A percentile compares a stretch with the other conserved stretches of the same genome.
Conservation (phyloP, 192 early-diverging fungal genomes). For the Allomyces arbusculus region DNA sequence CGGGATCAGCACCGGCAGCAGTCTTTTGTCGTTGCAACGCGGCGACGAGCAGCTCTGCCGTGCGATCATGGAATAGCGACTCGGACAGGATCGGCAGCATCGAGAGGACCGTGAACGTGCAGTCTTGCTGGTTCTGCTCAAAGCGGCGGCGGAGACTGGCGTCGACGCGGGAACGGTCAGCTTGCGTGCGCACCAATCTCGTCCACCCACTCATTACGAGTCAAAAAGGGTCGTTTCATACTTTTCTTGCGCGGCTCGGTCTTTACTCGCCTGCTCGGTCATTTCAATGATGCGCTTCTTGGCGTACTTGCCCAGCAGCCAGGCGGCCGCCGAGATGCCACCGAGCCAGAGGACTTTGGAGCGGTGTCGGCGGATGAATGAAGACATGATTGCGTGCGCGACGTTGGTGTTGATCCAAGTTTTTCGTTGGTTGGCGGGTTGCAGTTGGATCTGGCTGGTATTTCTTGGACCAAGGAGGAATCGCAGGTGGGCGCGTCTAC, state of each 20-base stretch:
- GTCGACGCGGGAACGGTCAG: conserved; percentile 8
- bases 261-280: conserved; percentile 37
- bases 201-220: background rate
- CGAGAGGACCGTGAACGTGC: conserved; percentile 61
- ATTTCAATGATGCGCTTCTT: conserved; percentile 49
- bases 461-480: no score
- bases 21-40: conserved; percentile 34
- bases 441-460: no score
- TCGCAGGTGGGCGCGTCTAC: no score
- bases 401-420: no score
- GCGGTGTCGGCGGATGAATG: background rate
- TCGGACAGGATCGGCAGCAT: conserved; percentile 63
- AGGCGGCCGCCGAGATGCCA: conserved; percentile 44
- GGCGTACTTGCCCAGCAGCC: conserved; percentile 53
- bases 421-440: no score
- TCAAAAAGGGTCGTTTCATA: conserved; percentile 13
- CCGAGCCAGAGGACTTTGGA: conserved; percentile 7
- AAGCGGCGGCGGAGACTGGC: conserved; percentile 67
- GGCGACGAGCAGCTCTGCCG: conserved; percentile 54
- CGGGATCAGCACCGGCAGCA: conserved; percentile 9
- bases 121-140: conserved; percentile 87
- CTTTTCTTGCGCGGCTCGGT: conserved; percentile 58
- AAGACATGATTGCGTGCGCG: no score
- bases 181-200: background rate
- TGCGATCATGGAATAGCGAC: conserved; percentile 49